Evolutionary conservation across 139 green algal species (phyloP), one percentile per base, ranked within the genome.

Genomic region (Protoeuglena noctilucae): DNA sequence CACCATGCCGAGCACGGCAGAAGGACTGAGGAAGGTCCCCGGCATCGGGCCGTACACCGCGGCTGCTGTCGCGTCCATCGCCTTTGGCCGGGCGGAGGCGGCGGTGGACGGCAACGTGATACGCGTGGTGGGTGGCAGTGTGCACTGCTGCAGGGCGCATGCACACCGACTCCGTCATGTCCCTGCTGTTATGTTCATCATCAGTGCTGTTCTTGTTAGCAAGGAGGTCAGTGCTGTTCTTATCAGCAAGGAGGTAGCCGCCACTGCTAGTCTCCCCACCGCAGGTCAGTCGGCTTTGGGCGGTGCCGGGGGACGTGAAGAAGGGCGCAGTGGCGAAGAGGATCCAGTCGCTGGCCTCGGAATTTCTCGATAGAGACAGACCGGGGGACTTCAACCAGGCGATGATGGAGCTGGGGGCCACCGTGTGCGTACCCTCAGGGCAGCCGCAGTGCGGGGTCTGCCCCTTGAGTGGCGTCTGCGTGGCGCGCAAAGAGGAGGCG

Each of bases 41-140:
- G 75, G 87, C 9, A 75, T 96, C 23, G 87, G 87, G 0, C 63
- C 76, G 2, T 95, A 96, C 63, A 97, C 89, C 2, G 71, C 73
- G 6, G 74, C 67, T 28, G 89, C 89, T 6, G 76, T 97, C 25
- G 75, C 82, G 2, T 93, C 79, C 60, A 95, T 93, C 52, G 89
- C 82, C 0, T 93, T 89, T 54, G 60, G 62, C 39, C 56, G 81
- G 57, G 28, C 51, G 2, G 69, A 65, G 17, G 79, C 84, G 12
- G 81, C 80, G 29, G 87, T 97, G 30, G 89, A 97, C 58, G 89
- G 85, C 30, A 97, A 97, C 64, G 89, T 97, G 3, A 65, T 95
- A 3, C 69, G 86, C 22, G 85, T 95, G 17, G 28, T 94, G 28
- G 72, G n/a, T n/a, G n/a, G n/a, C n/a, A n/a, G n/a, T n/a, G n/a